Evolutionary conservation across 1,139 yeast species (phyloP), one percentile per base, ranked within the genome.

Genomic region (Blastobotrys capitulatus): DNA sequence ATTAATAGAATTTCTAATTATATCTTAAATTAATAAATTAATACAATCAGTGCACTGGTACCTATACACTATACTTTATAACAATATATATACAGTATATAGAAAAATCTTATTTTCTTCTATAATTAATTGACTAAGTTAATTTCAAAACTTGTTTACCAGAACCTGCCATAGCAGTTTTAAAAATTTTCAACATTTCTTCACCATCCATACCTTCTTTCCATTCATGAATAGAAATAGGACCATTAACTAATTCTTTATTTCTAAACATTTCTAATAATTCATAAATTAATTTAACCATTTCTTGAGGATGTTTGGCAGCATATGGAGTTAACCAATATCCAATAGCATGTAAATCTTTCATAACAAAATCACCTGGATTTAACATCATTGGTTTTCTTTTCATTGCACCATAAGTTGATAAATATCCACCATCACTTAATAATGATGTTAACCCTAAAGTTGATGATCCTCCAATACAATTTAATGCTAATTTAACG

Each of bases 391-490:
- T 94, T 2, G 98, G 98, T 69, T 88, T 92, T 73, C 82, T 82
- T 6, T 97, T 87, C 98, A 92, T 92, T 44, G 96, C 98, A 25
- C 99, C 99, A 64, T 92, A 92, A 0, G 97, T 89, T 60, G 86
- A 80, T 75, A 92, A 74, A 55, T 85, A 75, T 1, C 81, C 82
- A 27, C 89, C 87, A 54, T 79, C 75, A 19, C 69, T 63, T 55
- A 92, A 76, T 64, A 88, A 89, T 57, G 96, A 77, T 7, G 96
- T 92, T 58, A 92, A 73, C 39, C 83, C 82, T 1, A 95, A 75
- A 38, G 89, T 78, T 37, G 88, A 83, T 57, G 84, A 78, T 29
- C 98, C 98, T 47, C 98, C 97, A 41, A 92, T 94, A 62, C 96
- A 86, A 69, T 94, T 92, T 56, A 92, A 74, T 1, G 88, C 98